Conservation (phyloP, 305 asterid genomes). For the Lippia alba region DNA sequence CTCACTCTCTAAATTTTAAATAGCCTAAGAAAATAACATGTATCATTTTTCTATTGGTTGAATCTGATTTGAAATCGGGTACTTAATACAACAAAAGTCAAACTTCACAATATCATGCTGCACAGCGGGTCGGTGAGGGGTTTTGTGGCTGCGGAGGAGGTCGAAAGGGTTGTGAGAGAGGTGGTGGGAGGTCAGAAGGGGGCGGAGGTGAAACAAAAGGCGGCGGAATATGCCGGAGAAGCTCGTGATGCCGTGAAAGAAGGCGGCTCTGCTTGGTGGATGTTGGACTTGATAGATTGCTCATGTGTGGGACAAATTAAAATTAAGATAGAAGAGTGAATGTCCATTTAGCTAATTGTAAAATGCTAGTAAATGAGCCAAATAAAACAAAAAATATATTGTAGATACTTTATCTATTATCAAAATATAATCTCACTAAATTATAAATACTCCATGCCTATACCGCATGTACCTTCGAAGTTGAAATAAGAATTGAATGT, state of each 20-base stretch:
- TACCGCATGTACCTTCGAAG: no score
- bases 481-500: background rate
- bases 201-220: slow-evolving; percentile 37
- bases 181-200: slow-evolving; percentile 42
- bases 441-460: no score
- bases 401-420: no score
- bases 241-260: slow-evolving; percentile 48
- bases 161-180: slow-evolving; percentile 48
- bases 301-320: slow-evolving; percentile 2
- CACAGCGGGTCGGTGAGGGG: slow-evolving; percentile 47
- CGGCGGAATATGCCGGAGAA: slow-evolving; percentile 34
- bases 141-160: slow-evolving; percentile 39
- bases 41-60: no score
- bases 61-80: no score
- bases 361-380: no score
- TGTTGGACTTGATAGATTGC: slow-evolving; percentile 38
- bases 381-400: no score
- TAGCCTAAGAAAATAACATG: no score
- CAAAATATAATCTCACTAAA: no score
- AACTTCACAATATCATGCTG: no score
- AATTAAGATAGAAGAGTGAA: background rate
- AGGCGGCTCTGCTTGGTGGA: slow-evolving; percentile 47
- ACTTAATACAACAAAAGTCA: no score
- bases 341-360: background rate
- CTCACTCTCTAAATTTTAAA: no score